Evolutionary conservation across 306 rosid genomes (phyloP).

Genomic region (Hylodesmum podocarpum): DNA sequence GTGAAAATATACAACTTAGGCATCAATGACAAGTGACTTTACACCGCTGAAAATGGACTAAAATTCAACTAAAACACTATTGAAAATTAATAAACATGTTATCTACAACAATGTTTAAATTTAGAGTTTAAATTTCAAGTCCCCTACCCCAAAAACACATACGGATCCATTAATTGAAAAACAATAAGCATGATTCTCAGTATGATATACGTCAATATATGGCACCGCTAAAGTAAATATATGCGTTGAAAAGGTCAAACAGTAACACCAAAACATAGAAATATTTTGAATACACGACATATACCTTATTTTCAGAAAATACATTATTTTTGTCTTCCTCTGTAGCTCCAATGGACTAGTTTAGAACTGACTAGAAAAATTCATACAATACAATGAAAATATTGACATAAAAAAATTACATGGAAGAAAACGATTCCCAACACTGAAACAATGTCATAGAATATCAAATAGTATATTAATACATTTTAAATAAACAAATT

Average conservation of each 20-base stretch:
- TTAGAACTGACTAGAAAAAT: neutral
- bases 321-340: neutral
- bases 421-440: conserved; percentile 20
- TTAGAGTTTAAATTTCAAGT: neutral
- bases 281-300: neutral
- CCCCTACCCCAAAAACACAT: neutral
- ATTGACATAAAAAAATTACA: neutral
- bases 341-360: neutral
- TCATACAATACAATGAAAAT: conserved; percentile 1
- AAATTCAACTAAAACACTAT: no score
- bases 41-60: no score
- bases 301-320: neutral
- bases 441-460: neutral
- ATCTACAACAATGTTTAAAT: no score
- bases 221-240: neutral
- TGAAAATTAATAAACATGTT: no score
- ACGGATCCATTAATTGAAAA: neutral
- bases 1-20: no score
- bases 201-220: neutral
- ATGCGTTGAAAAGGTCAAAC: neutral
- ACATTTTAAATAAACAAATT: conserved; percentile 16
- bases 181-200: neutral
- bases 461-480: conserved; percentile 3
- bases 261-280: neutral
- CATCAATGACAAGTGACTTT: no score